Evolutionary conservation across 164 flowering plant species (phyloP).

Genomic region (Vitis vinifera): ASM3070453v1 NC_081822.1:23197001-23197500

Average conservation of each 20-base stretch:
- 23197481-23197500: constrained; percentile 82
- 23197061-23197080: too few relatives aligned
- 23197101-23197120: too few relatives aligned
- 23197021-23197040: too few relatives aligned
- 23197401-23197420: constrained; percentile 74
- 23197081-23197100: too few relatives aligned
- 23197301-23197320: constrained; percentile 78
- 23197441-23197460: constrained; percentile 72
- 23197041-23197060: too few relatives aligned
- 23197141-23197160: constrained; percentile 46
- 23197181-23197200: constrained; percentile 14
- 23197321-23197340: constrained; percentile 31
- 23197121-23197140: too few relatives aligned
- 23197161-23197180: constrained; percentile 36
- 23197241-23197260: constrained; percentile 83
- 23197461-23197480: constrained; percentile 80
- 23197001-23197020: too few relatives aligned
- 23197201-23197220: background rate
- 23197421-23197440: constrained; percentile 52
- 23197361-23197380: too few relatives aligned
- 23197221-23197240: background rate
- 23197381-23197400: constrained; percentile 62
- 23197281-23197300: constrained; percentile 49
- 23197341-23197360: too few relatives aligned
- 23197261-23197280: constrained; percentile 65